These are phyloP conservation scores for Inonotus obliquus DNA, from an alignment of 1,284 basidiomycete genomes.

Conservation along the genomic window DNA sequence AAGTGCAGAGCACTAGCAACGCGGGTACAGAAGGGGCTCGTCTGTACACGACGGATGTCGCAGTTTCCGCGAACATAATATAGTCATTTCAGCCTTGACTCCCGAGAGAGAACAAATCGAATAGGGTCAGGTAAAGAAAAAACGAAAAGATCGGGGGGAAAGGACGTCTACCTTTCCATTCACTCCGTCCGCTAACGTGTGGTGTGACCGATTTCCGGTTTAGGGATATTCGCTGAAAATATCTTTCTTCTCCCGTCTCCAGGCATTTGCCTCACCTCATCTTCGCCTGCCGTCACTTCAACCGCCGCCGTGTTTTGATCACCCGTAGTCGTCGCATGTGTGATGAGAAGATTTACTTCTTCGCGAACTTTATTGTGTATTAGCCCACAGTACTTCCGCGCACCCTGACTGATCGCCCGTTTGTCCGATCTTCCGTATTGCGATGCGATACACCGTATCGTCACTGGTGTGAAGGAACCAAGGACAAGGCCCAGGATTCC, in stretches of 20 bases:
- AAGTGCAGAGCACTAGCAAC: not conserved
- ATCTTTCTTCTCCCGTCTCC: not conserved
- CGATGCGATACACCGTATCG: not conserved
- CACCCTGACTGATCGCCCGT: not conserved
- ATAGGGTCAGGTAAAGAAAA: not conserved
- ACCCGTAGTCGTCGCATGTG: not conserved
- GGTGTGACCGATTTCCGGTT: not conserved
- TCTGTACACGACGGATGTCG: not conserved
- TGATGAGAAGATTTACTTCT: slow-evolving; percentile 2
- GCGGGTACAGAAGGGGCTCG: not conserved
- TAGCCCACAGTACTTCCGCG: not conserved
- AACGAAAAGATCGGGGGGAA: not conserved
- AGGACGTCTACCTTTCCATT: not conserved
- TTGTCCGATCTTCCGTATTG: not conserved
- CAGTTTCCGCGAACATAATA: not conserved
- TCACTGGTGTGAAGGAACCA: not conserved
- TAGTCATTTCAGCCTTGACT: not conserved
- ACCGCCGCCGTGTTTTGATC: not conserved
- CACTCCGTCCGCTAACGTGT: not conserved
- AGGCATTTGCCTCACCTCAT: not conserved
- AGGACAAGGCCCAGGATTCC: not conserved
- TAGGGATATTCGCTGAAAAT: not conserved
- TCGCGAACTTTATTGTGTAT: not conserved
- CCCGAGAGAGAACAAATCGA: not conserved
- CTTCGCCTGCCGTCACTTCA: not conserved